These are phyloP conservation scores for Lactarius tabidus DNA, from an alignment of 768 basidiomycete species.

Conservation along the genomic window DNA sequence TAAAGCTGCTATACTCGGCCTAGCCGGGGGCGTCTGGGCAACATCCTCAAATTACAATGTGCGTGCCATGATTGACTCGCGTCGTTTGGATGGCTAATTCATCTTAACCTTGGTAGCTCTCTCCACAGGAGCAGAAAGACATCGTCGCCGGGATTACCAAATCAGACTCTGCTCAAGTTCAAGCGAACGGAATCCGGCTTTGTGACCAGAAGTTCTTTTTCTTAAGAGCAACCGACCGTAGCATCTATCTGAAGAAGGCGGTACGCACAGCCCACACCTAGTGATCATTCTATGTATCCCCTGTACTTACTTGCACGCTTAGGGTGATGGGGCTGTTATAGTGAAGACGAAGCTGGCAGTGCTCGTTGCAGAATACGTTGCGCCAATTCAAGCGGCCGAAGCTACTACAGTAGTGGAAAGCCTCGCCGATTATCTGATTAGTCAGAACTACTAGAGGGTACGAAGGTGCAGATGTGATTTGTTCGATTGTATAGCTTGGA, in stretches of 20 bases:
- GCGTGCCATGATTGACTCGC: conserved; percentile 30
- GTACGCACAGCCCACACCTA: conserved; percentile 43
- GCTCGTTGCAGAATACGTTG: conserved; percentile 69
- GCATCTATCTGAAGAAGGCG: conserved; percentile 72
- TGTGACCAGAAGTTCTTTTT: conserved; percentile 73
- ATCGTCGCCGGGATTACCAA: conserved; percentile 48
- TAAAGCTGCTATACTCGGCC: conserved; percentile 74
- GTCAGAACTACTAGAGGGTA: conserved; percentile 45
- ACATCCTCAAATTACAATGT: conserved; percentile 54
- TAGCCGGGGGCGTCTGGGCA: conserved; percentile 77
- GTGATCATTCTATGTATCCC: neutral
- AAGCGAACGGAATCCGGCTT: conserved; percentile 59
- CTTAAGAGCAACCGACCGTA: conserved; percentile 45
- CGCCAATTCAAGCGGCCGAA: conserved; percentile 64
- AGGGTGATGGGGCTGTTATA: conserved; percentile 71
- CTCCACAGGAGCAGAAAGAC: conserved; percentile 58
- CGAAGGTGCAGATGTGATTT: neutral
- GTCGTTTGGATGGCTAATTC: neutral
- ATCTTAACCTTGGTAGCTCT: conserved; percentile 42
- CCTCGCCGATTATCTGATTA: conserved; percentile 76
- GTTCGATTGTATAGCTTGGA: conserved; percentile 12
- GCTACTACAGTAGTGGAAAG: conserved; percentile 58
- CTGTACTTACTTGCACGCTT: conserved; percentile 13
- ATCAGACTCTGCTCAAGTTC: conserved; percentile 36
- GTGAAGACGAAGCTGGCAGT: conserved; percentile 86